Percentiles rank a stretch among this genome's conserved stretches.
phyloP scores from a whole-genome alignment of 2,329 filamentous ascomycete species.

The Calonectria hawksworthii region DNA sequence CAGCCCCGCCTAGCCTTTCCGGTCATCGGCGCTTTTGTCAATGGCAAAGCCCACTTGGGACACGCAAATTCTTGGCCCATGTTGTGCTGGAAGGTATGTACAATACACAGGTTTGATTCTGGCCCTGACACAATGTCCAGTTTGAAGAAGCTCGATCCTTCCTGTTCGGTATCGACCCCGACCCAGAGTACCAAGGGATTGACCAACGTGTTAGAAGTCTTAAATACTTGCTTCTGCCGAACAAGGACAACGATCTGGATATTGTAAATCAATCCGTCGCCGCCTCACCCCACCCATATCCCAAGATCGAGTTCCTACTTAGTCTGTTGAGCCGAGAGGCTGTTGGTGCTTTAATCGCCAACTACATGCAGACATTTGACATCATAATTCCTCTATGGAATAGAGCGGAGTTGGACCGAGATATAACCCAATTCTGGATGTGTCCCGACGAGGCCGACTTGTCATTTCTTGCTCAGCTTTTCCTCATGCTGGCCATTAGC shows the following conservation, averaged over 20 bases:
- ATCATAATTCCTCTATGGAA: not conserved
- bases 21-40: not conserved
- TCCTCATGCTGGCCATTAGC: not conserved
- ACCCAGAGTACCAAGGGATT: not conserved
- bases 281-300: not conserved
- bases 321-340: not conserved
- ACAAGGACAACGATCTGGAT: not conserved
- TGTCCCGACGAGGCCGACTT: not conserved
- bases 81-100: not conserved
- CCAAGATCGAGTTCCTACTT: not conserved
- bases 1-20: not conserved
- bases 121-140: not conserved
- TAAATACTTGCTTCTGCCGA: not conserved
- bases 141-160: not conserved
- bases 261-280: not conserved
- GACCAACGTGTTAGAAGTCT: not conserved
- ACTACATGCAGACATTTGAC: not conserved
- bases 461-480: not conserved
- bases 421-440: not conserved
- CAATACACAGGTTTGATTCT: not conserved
- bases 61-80: not conserved
- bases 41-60: not conserved
- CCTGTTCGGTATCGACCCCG: not conserved
- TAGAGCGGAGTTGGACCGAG: not conserved
- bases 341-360: not conserved